phyloP scores from a whole-genome alignment of 1,139 yeast genomes.

The Eremothecium gossypii region DNA sequence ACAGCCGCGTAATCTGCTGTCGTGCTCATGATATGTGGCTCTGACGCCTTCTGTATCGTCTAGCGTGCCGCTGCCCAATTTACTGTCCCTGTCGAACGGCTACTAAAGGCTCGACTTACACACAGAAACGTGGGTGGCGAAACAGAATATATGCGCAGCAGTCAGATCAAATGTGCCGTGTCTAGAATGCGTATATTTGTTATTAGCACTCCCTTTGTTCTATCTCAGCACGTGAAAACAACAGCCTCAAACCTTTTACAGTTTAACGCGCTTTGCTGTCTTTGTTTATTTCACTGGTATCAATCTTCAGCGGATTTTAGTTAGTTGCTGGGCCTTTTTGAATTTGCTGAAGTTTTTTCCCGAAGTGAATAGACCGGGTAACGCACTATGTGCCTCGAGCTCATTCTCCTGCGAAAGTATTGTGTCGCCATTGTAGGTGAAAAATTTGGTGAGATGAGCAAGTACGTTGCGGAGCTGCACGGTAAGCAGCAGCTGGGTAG shows the following conservation, averaged over 20 bases:
- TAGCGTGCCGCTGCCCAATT: no score
- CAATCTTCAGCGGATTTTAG: no score
- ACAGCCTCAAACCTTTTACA: no score
- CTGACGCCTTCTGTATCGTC: no score
- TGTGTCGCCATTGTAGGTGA: slow-evolving; percentile 17
- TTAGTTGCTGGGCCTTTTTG: slow-evolving; percentile 2
- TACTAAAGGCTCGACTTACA: slow-evolving; percentile 3
- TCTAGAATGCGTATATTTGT: no score
- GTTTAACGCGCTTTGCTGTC: no score
- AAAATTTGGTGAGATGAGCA: slow-evolving; percentile 6
- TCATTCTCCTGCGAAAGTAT: slow-evolving; percentile 29
- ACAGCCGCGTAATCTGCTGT: slow-evolving; percentile 27
- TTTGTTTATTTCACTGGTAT: no score
- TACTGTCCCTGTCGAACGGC: no score
- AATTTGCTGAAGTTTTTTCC: not conserved
- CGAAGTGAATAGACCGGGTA: not conserved
- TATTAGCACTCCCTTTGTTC: no score
- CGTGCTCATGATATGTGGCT: slow-evolving; percentile 4
- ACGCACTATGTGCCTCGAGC: not conserved
- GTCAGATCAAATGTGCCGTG: no score
- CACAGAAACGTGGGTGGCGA: slow-evolving; percentile 12
- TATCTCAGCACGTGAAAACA: no score
- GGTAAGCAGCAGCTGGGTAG: no score
- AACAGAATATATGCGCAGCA: slow-evolving; percentile 8
- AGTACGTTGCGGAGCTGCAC: slow-evolving; percentile 11